Conservation (phyloP, 2,329 filamentous ascomycete genomes). For the Microdochium bolleyi region DNA sequence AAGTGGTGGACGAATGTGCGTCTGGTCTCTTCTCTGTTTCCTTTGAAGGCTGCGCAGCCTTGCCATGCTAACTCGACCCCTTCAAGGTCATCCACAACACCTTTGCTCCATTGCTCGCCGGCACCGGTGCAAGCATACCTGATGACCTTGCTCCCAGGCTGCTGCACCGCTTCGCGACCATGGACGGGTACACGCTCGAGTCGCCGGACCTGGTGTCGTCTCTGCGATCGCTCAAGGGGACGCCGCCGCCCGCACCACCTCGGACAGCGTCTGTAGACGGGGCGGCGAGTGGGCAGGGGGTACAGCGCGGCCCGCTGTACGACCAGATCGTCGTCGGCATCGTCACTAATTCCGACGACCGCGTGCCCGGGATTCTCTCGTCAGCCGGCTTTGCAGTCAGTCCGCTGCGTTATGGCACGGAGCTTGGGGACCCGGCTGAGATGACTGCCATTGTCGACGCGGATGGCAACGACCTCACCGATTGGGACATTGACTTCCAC, state of each 20-base stretch:
- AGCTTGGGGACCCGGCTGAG: neutral
- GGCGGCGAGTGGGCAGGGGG: too few species aligned
- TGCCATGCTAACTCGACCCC: too few species aligned
- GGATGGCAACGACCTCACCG: neutral
- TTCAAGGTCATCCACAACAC: constrained; percentile 45
- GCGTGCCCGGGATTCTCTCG: constrained; percentile 44
- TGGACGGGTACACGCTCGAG: constrained; percentile 42
- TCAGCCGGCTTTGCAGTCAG: constrained; percentile 43
- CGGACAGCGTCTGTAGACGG: too few species aligned
- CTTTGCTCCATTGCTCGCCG: constrained; percentile 31
- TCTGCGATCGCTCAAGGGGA: constrained; percentile 28
- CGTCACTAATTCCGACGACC: constrained; percentile 55
- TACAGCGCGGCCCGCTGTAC: constrained; percentile 12
- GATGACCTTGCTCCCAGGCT: constrained; percentile 36
- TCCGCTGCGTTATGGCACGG: constrained; percentile 19
- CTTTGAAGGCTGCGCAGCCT: too few species aligned
- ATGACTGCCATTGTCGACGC: neutral
- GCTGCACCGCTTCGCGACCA: constrained; percentile 42
- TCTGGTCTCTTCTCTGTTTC: constrained; percentile 8
- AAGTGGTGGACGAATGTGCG: constrained; percentile 53
- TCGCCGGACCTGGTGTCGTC: constrained; percentile 32
- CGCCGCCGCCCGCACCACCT: neutral
- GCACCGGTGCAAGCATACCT: constrained; percentile 26
- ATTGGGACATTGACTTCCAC: constrained; percentile 41
- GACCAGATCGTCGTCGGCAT: constrained; percentile 41